Evolutionary conservation across 2,329 filamentous ascomycete genomes (phyloP), one percentile per base, ranked within the genome.

Genomic region (Triangularia verruculosa): DNA sequence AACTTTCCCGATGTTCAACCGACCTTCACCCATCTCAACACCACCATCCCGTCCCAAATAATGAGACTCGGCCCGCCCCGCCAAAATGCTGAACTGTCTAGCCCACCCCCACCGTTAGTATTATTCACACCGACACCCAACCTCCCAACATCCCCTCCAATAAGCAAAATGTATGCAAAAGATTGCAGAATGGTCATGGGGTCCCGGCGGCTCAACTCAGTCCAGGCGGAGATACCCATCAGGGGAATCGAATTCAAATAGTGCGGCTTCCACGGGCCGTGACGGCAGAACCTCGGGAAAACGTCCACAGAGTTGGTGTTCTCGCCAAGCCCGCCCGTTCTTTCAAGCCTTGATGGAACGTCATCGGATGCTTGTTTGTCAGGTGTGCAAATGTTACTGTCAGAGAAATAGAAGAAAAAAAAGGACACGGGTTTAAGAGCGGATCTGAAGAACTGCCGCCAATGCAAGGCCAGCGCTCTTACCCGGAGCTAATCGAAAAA

Each of bases 331-430:
- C 51, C 22, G n/a, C 9, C n/a, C 39, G n/a, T 47, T 47, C 39
- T 47, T 47, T 47, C 39, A 47, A 47, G 39, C 39, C n/a, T 47
- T 47, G 39, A 20, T 20, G 39, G n/a, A 47, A 47, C 51, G 51
- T 54, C 51, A 54, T 54, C 51, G 51, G 51, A 54, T 47, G 39
- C 39, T 47, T 17, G 39, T 47, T 47, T 47, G 39, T 22, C n/a
- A 20, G 39, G 17, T 17, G 39, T 47, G 39, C 4, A 47, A 47
- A 47, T 47, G 39, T 17, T 47, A 47, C 39, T 47, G 39, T 47
- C 39, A 47, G 39, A 47, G 34, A 9, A 28, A 28, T 28, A 5
- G 17, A 39, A n/a, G 1, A 5, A 39, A 39, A 39, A 39, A n/a
- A n/a, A 47, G 11, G 3, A 47, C 17, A 47, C 39, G 39, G 39